Evolutionary conservation across 2,329 filamentous ascomycete genomes (phyloP), one percentile per base, ranked within the genome.

Genomic region (Aspergillus terreus): DNA sequence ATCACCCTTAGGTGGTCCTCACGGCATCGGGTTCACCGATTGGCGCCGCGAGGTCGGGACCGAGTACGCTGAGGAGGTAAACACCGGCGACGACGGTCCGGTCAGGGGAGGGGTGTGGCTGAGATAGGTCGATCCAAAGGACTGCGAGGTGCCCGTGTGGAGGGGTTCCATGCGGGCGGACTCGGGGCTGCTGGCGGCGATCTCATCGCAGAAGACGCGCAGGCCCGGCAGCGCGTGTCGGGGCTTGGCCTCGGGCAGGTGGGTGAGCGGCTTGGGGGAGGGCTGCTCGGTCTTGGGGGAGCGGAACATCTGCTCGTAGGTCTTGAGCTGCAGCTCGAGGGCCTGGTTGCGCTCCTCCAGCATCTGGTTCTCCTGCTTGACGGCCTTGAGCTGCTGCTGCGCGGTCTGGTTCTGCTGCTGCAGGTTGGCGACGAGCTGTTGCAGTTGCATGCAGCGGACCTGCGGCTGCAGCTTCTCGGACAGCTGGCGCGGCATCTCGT

Each of bases 381-480:
- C 40, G 15, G 61, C 56, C 46, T 67, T 65, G 44, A 69, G 51
- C 59, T 71, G 66, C 38, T 68, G 65, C 50, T 71, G 68, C 7
- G 54, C 50, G 4, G 60, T 57, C 36, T 71, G 66, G 49, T 71
- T 68, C 43, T 72, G 67, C 47, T 70, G 66, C 54, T 72, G 69
- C 30, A 71, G 63, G 43, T 58, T 65, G 36, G 56, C 53, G 21
- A 70, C 59, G 30, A 66, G 52, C 46, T 71, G 68, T 51, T 72
- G 68, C 33, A 71, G 56, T 46, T 72, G 69, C 66, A 71, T 70
- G 62, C 65, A 69, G 53, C 69, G 68, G 19, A 72, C 53, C 35
- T 71, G 66, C 2, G 68, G 63, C 59, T 71, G 68, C 42, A 72
- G 61, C 50, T 69, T 71, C 50, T 71, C 69, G 1, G 69, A 65